These are phyloP conservation scores for Cyberlindnera veronae DNA, from an alignment of 805 yeast species.

Conservation along the genomic window DNA sequence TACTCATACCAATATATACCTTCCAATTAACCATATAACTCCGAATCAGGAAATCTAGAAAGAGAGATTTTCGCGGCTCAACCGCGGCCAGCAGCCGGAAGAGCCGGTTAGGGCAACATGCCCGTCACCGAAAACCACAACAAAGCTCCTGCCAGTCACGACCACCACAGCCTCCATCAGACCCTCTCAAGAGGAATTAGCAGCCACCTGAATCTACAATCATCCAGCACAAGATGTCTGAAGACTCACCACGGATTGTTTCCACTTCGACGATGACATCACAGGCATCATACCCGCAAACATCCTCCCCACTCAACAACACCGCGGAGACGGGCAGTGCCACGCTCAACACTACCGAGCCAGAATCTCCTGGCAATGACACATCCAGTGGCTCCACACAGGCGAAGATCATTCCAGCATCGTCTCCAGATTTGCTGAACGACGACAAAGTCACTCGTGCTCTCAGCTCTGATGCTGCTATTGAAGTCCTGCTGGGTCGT, in stretches of 20 bases:
- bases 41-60: constrained; percentile 5
- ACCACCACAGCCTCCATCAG: too few relatives aligned
- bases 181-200: too few relatives aligned
- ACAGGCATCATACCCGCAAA: constrained; percentile 7
- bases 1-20: background rate
- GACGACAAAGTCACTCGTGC: constrained; percentile 50
- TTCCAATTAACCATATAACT: background rate
- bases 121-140: constrained; percentile 4
- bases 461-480: constrained; percentile 68
- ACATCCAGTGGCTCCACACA: background rate
- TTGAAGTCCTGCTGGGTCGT: constrained; percentile 66
- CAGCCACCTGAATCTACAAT: too few relatives aligned
- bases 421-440: constrained; percentile 38
- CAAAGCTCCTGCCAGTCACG: constrained; percentile 2
- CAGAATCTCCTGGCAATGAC: constrained; percentile 2
- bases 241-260: constrained; percentile 2
- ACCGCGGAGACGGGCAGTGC: constrained; percentile 6
- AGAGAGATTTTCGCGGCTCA: too few relatives aligned
- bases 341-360: constrained; percentile 8
- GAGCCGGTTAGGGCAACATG: constrained; percentile 6
- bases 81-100: background rate
- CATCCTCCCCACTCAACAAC: constrained; percentile 3
- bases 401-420: constrained; percentile 23
- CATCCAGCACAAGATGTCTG: constrained; percentile 7
- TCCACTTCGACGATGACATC: constrained; percentile 8